phyloP scores from a whole-genome alignment of 257 asterid genomes.

The Lithospermum erythrorhizon region DNA sequence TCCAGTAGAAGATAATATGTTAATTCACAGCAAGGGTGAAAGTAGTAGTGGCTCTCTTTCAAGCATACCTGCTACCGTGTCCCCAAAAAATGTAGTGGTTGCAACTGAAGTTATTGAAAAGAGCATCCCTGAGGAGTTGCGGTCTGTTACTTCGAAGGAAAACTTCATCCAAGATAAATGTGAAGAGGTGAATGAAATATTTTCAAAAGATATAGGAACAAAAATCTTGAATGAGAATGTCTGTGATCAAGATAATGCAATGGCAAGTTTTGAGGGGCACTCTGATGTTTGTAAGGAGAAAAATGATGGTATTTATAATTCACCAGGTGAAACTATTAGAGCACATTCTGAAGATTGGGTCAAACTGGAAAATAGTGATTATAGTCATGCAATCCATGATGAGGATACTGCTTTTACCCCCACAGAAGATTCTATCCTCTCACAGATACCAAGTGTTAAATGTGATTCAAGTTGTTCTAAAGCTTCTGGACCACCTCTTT shows the following conservation, averaged over 20 bases:
- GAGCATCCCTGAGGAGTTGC: constrained; percentile 20
- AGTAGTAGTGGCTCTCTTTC: constrained; percentile 20
- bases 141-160: constrained; percentile 15
- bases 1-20: constrained; percentile 25
- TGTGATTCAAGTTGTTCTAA: constrained; percentile 15
- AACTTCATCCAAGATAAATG: constrained; percentile 19
- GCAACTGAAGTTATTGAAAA: constrained; percentile 17
- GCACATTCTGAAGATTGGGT: background rate
- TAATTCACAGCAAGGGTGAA: constrained; percentile 20
- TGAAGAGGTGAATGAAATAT: constrained; percentile 31
- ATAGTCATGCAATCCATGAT: constrained; percentile 1
- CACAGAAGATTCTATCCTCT: constrained; percentile 19
- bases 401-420: constrained; percentile 16
- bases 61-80: constrained; percentile 14
- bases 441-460: constrained; percentile 1
- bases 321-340: background rate
- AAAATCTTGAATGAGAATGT: constrained; percentile 31
- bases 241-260: constrained; percentile 19
- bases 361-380: constrained; percentile 15
- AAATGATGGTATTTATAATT: constrained; percentile 10
- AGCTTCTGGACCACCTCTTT: constrained; percentile 13
- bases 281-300: constrained; percentile 18
- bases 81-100: constrained; percentile 16
- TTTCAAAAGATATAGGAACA: constrained; percentile 48
- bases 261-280: constrained; percentile 20